A percentile compares a stretch with the other conserved stretches of the same genome.
Conservation (phyloP, 371 early-diverging fungal genomes). For the Funneliformis caledonium region DNA sequence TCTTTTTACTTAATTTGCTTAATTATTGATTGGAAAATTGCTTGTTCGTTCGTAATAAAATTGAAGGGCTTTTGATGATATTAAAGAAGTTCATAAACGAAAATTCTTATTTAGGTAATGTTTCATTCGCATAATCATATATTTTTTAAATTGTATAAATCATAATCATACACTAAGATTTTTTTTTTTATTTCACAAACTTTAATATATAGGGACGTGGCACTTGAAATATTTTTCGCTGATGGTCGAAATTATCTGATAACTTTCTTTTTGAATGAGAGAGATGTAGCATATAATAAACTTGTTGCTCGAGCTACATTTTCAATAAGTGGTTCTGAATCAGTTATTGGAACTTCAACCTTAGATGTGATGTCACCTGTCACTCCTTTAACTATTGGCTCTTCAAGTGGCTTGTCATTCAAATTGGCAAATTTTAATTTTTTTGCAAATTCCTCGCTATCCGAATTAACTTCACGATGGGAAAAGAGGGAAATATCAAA, state of each 20-base stretch:
- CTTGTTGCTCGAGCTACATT: conserved; percentile 62
- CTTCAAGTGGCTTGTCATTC: conserved; percentile 46
- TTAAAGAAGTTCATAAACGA: conserved; percentile 76
- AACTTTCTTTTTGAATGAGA: conserved; percentile 65
- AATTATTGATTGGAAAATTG: not conserved
- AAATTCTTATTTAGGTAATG: conserved; percentile 62
- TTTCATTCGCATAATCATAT: not conserved
- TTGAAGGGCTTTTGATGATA: conserved; percentile 61
- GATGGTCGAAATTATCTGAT: conserved; percentile 79
- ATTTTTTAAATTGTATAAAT: not conserved
- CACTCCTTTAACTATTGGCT: conserved; percentile 51
- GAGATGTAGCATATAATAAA: conserved; percentile 73
- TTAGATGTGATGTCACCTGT: conserved; percentile 47
- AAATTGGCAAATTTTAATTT: conserved; percentile 62
- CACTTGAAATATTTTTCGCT: conserved; percentile 75
- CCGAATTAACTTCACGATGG: conserved; percentile 76
- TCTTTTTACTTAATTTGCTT: not conserved
- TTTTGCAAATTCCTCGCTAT: conserved; percentile 71
- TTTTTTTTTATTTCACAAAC: not conserved
- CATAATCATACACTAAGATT: not conserved
- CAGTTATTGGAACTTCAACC: conserved; percentile 53
- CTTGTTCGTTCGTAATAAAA: not conserved
- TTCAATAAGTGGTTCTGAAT: conserved; percentile 51
- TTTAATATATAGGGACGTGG: conserved; percentile 63
- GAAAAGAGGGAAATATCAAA: conserved; percentile 79